Conservation (phyloP, 78 protist species). For the Andalucia godoyi region DNA sequence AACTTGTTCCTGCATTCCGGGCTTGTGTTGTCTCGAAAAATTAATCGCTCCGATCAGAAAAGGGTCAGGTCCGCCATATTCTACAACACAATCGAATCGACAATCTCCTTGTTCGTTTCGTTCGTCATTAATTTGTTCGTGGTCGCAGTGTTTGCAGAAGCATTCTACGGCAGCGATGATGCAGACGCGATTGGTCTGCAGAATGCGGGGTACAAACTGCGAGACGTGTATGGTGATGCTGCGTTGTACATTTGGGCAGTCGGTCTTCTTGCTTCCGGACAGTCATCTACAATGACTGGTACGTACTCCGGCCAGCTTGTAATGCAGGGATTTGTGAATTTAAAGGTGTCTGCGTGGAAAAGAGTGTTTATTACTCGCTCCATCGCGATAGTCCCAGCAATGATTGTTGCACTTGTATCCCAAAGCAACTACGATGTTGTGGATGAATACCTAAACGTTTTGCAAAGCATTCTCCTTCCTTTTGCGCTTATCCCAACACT, state of each 20-base stretch:
- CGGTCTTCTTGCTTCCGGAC: constrained; percentile 68
- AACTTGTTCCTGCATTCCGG: constrained; percentile 65
- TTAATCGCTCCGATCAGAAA: not conserved
- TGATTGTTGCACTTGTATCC: not conserved
- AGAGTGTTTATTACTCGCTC: constrained; percentile 53
- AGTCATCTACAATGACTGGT: constrained; percentile 71
- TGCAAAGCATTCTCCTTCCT: constrained; percentile 61
- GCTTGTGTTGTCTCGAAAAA: constrained; percentile 33
- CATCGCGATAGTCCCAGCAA: constrained; percentile 60
- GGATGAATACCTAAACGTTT: constrained; percentile 52
- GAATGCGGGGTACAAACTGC: constrained; percentile 21
- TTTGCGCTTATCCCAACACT: constrained; percentile 60
- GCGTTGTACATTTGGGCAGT: constrained; percentile 59
- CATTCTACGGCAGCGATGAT: constrained; percentile 9
- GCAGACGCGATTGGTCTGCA: constrained; percentile 19
- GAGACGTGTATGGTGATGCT: constrained; percentile 27
- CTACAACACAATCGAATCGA: constrained; percentile 50
- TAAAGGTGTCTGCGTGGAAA: constrained; percentile 45
- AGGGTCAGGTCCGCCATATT: constrained; percentile 29
- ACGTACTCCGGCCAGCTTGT: constrained; percentile 69
- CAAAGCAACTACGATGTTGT: constrained; percentile 11
- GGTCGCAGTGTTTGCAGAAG: constrained; percentile 34
- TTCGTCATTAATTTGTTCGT: constrained; percentile 54
- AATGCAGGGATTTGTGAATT: constrained; percentile 65
- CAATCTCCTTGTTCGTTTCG: constrained; percentile 35